Evolutionary conservation across 192 early-diverging fungal genomes (phyloP).

Genomic region (Backusella mclennaniae): DNA sequence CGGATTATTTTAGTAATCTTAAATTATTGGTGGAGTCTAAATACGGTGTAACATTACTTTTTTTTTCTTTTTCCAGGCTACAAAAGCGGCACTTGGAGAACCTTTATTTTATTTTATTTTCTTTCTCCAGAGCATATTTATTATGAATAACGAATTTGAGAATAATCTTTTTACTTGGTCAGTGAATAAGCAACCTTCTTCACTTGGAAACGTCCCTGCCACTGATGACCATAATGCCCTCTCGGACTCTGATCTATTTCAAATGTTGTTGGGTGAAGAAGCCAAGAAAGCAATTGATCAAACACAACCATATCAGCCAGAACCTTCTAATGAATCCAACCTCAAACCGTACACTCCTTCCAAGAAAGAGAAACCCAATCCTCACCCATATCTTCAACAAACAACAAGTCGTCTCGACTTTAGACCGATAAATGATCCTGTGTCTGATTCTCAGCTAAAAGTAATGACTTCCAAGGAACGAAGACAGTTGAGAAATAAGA

Average conservation of each 20-base stretch:
- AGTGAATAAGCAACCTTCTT: background rate
- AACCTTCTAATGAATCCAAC: background rate
- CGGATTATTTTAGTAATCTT: background rate
- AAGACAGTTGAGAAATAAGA: constrained; percentile 73
- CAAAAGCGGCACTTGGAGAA: background rate
- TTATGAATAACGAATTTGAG: constrained; percentile 10
- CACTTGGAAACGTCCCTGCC: background rate
- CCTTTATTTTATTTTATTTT: background rate
- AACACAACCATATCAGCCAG: background rate
- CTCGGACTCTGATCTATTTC: constrained; percentile 8
- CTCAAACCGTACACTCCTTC: background rate
- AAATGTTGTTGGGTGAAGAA: constrained; percentile 9
- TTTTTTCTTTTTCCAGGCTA: background rate
- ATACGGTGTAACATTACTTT: background rate
- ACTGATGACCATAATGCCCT: background rate
- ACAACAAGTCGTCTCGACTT: constrained; percentile 8
- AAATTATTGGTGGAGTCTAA: background rate
- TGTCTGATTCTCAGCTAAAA: constrained; percentile 49
- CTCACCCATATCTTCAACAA: background rate
- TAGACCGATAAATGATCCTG: constrained; percentile 5
- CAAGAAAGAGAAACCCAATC: background rate
- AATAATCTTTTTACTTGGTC: constrained; percentile 6
- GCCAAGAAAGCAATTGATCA: background rate
- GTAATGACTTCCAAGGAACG: constrained; percentile 62
- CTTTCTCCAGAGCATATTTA: background rate